Evolutionary conservation across 2,329 filamentous ascomycete species (phyloP).

Genomic region (Monosporascus sp.): DNA sequence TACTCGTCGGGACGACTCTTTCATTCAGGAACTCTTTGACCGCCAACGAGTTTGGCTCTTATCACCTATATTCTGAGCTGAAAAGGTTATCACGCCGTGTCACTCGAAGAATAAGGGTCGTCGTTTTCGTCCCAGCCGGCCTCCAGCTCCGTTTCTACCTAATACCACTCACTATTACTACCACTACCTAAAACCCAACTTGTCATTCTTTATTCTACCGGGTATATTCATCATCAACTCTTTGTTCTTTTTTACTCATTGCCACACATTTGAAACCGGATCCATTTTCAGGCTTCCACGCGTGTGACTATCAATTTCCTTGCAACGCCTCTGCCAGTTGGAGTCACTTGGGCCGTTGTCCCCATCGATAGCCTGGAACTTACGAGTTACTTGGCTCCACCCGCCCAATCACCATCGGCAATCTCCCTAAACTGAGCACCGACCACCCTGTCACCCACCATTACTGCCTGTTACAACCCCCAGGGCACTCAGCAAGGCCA

Average conservation of each 20-base stretch:
- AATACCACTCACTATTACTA: background rate
- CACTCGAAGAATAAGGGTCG: constrained; percentile 8
- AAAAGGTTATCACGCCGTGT: constrained; percentile 3
- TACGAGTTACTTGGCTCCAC: constrained; percentile 12
- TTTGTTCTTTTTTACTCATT: constrained; percentile 17
- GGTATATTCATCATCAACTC: constrained; percentile 1
- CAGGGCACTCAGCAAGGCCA: constrained; percentile 13
- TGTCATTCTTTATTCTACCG: constrained; percentile 12
- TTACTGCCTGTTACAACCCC: no score
- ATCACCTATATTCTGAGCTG: background rate
- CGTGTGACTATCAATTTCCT: constrained; percentile 20
- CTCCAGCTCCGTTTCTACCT: constrained; percentile 4
- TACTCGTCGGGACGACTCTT: constrained; percentile 1
- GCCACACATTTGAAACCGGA: constrained; percentile 22
- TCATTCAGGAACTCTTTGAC: constrained; percentile 3
- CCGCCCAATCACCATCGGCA: constrained; percentile 11
- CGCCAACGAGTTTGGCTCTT: constrained; percentile 6
- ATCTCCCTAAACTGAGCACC: constrained; percentile 8
- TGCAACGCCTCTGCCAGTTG: constrained; percentile 18
- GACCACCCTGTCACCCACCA: constrained; percentile 6
- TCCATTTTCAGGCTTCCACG: constrained; percentile 25
- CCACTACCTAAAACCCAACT: background rate
- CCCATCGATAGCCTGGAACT: constrained; percentile 4
- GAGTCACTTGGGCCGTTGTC: constrained; percentile 15
- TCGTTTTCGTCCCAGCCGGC: background rate